Evolutionary conservation across 345 rosid genomes (phyloP).

Genomic region (Linum tenue): DNA sequence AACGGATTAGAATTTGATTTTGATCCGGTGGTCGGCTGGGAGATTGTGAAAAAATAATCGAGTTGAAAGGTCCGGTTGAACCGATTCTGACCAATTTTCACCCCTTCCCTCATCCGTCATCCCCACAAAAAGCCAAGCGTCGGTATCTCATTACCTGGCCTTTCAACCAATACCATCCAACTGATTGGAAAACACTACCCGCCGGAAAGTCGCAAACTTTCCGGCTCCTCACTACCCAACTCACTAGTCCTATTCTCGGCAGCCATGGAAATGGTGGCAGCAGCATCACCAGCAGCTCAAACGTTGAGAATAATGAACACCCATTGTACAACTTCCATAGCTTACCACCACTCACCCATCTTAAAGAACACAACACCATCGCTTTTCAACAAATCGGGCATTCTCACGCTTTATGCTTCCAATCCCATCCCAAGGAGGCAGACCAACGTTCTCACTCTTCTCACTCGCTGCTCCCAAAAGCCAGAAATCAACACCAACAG

Average conservation of each 20-base stretch:
- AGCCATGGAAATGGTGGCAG: constrained; percentile 19
- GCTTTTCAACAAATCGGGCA: constrained; percentile 17
- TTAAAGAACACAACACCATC: constrained; percentile 20
- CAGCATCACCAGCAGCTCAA: constrained; percentile 14
- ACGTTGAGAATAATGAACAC: constrained; percentile 27
- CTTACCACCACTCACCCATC: neutral
- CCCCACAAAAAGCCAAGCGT: neutral
- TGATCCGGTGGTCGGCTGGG: no score
- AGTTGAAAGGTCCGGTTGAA: no score
- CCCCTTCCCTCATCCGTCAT: no score
- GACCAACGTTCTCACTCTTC: constrained; percentile 14
- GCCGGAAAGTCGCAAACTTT: neutral
- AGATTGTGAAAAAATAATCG: no score
- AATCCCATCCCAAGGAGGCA: neutral
- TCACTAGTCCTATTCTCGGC: neutral
- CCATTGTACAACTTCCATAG: constrained; percentile 1
- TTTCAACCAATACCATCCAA: neutral
- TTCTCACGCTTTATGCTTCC: constrained; percentile 8
- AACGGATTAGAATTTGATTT: no score
- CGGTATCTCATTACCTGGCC: neutral
- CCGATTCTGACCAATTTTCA: no score
- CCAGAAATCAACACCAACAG: constrained; percentile 27
- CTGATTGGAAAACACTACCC: no score
- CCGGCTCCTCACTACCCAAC: neutral
- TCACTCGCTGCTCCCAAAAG: constrained; percentile 42